Evolutionary conservation across 2,329 filamentous ascomycete genomes (phyloP).

Genomic region (Cladosporium sphaerospermum): DNA sequence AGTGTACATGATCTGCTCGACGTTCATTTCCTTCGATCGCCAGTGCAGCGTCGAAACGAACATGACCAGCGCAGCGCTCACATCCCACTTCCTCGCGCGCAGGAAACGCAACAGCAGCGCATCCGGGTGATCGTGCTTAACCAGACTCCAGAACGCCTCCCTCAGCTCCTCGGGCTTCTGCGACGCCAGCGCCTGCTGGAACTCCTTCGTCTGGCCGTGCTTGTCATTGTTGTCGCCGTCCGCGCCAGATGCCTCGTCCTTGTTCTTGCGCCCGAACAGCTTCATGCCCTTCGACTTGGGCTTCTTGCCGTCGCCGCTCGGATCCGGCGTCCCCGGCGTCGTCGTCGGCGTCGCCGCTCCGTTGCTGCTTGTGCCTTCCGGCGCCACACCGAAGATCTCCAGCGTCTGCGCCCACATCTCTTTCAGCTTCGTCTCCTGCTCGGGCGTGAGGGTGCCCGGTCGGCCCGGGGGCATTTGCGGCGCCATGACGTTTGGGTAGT

Average conservation of each 20-base stretch:
- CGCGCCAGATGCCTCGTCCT: constrained; percentile 28
- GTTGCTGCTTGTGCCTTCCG: constrained; percentile 15
- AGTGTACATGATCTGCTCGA: constrained; percentile 74
- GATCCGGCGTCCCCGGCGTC: constrained; percentile 14
- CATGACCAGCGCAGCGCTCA: constrained; percentile 90
- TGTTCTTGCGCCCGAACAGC: constrained; percentile 4
- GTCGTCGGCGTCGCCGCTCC: constrained; percentile 24
- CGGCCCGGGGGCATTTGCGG: constrained; percentile 55
- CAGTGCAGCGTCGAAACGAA: constrained; percentile 90
- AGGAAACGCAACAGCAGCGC: constrained; percentile 75
- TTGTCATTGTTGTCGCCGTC: constrained; percentile 68
- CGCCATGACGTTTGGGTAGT: constrained; percentile 12
- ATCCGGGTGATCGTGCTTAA: constrained; percentile 93
- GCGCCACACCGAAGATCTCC: constrained; percentile 62
- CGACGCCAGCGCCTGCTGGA: constrained; percentile 71
- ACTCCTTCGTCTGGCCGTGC: constrained; percentile 83
- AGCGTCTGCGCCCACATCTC: constrained; percentile 77
- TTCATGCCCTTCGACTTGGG: constrained; percentile 39
- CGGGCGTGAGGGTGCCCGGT: constrained; percentile 78
- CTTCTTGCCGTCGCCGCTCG: constrained; percentile 46
- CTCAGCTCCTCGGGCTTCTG: constrained; percentile 73
- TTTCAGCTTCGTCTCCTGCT: constrained; percentile 81
- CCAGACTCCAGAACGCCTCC: constrained; percentile 81
- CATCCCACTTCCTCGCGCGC: constrained; percentile 90
- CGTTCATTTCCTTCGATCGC: constrained; percentile 74